Conservation (phyloP, 2,329 filamentous ascomycete species). For the Periconia sp. region DNA sequence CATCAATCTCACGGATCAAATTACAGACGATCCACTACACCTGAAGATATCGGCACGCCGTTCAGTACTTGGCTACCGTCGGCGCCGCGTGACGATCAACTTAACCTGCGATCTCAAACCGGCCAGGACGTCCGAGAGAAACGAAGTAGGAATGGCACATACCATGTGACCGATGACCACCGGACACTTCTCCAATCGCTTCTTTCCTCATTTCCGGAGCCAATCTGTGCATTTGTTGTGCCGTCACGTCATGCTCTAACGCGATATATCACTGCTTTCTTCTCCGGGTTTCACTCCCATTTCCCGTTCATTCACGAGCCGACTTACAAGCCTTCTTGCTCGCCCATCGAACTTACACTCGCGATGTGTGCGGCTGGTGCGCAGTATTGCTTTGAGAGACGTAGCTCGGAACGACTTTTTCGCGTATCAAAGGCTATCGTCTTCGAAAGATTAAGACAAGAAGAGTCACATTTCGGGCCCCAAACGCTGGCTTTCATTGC, state of each 20-base stretch:
- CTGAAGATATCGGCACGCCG: constrained; percentile 33
- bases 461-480: constrained; percentile 24
- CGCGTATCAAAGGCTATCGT: constrained; percentile 32
- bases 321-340: constrained; percentile 33
- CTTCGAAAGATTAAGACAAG: constrained; percentile 27
- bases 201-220: constrained; percentile 18
- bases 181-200: constrained; percentile 23
- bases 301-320: constrained; percentile 38
- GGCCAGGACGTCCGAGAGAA: constrained; percentile 22
- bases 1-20: constrained; percentile 21
- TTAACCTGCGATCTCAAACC: constrained; percentile 21
- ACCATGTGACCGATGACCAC: constrained; percentile 29
- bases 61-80: constrained; percentile 36
- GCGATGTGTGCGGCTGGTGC: constrained; percentile 37
- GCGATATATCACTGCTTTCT: constrained; percentile 35
- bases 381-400: constrained; percentile 37
- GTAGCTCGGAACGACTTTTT: constrained; percentile 32
- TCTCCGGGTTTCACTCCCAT: constrained; percentile 35
- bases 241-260: constrained; percentile 33
- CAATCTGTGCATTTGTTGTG: constrained; percentile 29
- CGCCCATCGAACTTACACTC: constrained; percentile 34
- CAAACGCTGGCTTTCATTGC: constrained; percentile 23
- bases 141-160: constrained; percentile 21
- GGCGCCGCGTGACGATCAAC: constrained; percentile 29
- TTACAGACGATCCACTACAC: constrained; percentile 14